Conservation (phyloP, 345 rosid genomes). For the Viola odorata region DNA sequence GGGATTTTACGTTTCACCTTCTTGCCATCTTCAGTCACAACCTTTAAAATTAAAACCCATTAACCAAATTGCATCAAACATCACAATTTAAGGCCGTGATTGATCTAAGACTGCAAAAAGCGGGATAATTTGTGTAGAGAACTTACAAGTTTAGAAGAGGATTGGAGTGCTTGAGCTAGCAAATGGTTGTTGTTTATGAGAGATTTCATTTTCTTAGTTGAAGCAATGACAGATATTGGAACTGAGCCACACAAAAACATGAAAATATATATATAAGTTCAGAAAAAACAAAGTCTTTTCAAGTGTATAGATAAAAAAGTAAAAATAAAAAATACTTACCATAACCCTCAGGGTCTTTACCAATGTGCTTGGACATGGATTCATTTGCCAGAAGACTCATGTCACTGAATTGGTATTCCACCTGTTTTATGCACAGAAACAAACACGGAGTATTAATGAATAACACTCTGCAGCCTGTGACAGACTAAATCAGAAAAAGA, state of each 20-base stretch:
- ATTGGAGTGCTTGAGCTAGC: constrained; percentile 67
- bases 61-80: too few species aligned
- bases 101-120: not conserved
- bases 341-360: constrained; percentile 83
- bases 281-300: too few species aligned
- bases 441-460: too few species aligned
- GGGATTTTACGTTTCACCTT: constrained; percentile 64
- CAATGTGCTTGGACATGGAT: constrained; percentile 67
- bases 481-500: too few species aligned
- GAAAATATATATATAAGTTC: not conserved
- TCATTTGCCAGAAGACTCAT: constrained; percentile 92
- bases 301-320: not conserved
- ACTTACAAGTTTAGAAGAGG: constrained; percentile 82
- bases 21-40: constrained; percentile 69
- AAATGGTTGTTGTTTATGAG: constrained; percentile 50
- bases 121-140: constrained; percentile 6
- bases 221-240: constrained; percentile 61
- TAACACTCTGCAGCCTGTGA: too few species aligned
- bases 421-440: constrained; percentile 34
- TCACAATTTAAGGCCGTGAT: too few species aligned
- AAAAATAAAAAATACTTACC: constrained; percentile 43
- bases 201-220: constrained; percentile 81
- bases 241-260: constrained; percentile 33
- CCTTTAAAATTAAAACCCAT: constrained; percentile 27
- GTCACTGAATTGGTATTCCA: constrained; percentile 83